Evolutionary conservation across 2,329 filamentous ascomycete genomes (phyloP).

Genomic region (Thyridium curvatum): DNA sequence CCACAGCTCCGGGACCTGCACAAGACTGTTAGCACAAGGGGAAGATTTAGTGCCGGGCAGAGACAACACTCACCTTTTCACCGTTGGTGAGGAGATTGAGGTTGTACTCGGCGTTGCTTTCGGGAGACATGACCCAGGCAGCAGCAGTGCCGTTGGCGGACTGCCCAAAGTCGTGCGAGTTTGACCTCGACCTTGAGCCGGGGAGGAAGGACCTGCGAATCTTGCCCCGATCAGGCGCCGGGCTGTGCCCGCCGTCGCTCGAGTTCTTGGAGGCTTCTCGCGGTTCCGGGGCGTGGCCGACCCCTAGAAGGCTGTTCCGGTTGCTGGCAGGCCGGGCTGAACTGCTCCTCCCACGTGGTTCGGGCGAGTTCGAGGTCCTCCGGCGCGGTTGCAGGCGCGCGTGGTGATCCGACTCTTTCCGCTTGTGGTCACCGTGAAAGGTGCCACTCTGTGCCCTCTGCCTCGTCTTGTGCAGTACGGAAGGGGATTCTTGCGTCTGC

Average conservation of each 20-base stretch:
- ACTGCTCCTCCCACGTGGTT: conserved; percentile 36
- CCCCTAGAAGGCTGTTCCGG: too few relatives aligned
- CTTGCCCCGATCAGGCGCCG: conserved; percentile 31
- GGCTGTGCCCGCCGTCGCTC: conserved; percentile 36
- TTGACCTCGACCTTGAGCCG: conserved; percentile 43
- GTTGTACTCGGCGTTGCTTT: conserved; percentile 50
- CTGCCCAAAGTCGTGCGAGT: conserved; percentile 30
- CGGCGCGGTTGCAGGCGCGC: conserved; percentile 15
- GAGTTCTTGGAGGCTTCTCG: conserved; percentile 10
- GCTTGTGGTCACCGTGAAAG: neutral
- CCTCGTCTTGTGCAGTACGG: conserved; percentile 7
- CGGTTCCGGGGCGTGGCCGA: conserved; percentile 3
- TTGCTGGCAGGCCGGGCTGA: conserved; percentile 34
- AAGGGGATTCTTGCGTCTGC: conserved; percentile 3
- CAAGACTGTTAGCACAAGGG: neutral
- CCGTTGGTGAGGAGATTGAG: conserved; percentile 41
- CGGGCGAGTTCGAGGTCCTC: conserved; percentile 24
- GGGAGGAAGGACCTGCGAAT: conserved; percentile 49
- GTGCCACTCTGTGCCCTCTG: too few relatives aligned
- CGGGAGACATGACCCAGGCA: conserved; percentile 52
- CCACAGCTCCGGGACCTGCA: conserved; percentile 60
- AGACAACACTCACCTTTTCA: conserved; percentile 40
- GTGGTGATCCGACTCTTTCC: conserved; percentile 1
- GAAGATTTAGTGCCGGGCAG: neutral
- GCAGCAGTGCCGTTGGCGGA: conserved; percentile 11